A percentile compares a stretch with the other conserved stretches of the same genome.
Evolutionary conservation across 2,329 filamentous ascomycete genomes (phyloP).

Genomic region (Fusarium nelsonii): DNA sequence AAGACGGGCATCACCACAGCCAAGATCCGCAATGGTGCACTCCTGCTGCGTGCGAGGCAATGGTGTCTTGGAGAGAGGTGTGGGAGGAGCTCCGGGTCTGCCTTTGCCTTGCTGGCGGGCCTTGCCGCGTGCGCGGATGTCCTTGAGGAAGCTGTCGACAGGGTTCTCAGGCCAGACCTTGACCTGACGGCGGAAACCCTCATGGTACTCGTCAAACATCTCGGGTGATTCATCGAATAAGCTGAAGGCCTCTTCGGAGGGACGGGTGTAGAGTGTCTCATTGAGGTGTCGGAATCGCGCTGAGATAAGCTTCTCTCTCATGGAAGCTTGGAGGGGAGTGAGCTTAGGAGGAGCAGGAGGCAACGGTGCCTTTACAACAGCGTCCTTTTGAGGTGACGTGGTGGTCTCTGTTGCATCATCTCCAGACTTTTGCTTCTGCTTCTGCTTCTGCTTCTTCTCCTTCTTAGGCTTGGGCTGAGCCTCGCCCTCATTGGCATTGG

Average conservation of each 20-base stretch:
- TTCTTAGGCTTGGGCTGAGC: constrained; percentile 50
- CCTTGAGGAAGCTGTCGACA: constrained; percentile 84
- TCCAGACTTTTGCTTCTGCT: constrained; percentile 30
- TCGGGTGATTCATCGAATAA: constrained; percentile 89
- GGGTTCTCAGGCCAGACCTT: constrained; percentile 97
- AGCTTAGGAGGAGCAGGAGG: constrained; percentile 70
- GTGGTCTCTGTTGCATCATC: constrained; percentile 32
- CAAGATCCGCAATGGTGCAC: constrained; percentile 88
- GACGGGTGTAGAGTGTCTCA: constrained; percentile 93
- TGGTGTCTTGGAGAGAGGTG: constrained; percentile 55
- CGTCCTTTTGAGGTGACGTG: constrained; percentile 37
- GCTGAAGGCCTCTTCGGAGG: constrained; percentile 83
- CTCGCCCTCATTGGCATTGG: constrained; percentile 29
- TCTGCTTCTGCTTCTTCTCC: constrained; percentile 54
- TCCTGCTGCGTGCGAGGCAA: constrained; percentile 79
- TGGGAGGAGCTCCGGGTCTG: constrained; percentile 46
- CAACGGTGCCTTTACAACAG: constrained; percentile 49
- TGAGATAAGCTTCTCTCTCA: constrained; percentile 94
- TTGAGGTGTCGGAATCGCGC: constrained; percentile 98
- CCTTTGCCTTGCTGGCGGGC: constrained; percentile 55
- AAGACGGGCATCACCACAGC: constrained; percentile 91
- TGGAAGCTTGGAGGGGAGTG: constrained; percentile 91
- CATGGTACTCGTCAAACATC: constrained; percentile 96
- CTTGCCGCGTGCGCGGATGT: constrained; percentile 76
- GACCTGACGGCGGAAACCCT: constrained; percentile 95